Conservation (phyloP, 768 basidiomycete species). For the Jaapia argillacea region DNA sequence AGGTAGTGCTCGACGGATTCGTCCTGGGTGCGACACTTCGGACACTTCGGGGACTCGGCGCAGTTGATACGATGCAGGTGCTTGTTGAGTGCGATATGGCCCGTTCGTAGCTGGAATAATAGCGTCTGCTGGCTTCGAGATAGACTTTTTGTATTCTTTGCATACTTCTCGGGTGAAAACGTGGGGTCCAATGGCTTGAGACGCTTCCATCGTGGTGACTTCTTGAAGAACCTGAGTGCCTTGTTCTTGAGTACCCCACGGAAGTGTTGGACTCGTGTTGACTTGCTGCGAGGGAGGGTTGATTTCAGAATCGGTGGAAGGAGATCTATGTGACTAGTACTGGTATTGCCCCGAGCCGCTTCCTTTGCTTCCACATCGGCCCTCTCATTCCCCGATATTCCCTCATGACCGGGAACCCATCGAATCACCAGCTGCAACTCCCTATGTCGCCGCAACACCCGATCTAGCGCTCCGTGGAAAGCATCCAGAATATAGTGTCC, state of each 20-base stretch:
- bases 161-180: too few species aligned
- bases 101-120: constrained; percentile 11
- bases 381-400: constrained; percentile 13
- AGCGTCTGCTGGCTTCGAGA: constrained; percentile 6
- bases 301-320: neutral
- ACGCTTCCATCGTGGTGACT: too few species aligned
- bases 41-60: constrained; percentile 11
- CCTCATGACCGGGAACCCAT: constrained; percentile 15
- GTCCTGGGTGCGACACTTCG: constrained; percentile 6
- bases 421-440: constrained; percentile 5
- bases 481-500: neutral
- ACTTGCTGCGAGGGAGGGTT: constrained; percentile 5
- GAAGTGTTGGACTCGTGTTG: constrained; percentile 3
- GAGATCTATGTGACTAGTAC: neutral
- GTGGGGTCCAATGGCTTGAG: constrained; percentile 1
- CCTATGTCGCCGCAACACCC: neutral
- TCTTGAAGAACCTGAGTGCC: neutral
- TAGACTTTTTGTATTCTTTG: constrained; percentile 3
- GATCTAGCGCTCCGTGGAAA: neutral
- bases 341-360: constrained; percentile 6
- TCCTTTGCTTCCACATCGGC: constrained; percentile 14
- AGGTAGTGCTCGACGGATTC: constrained; percentile 11
- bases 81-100: constrained; percentile 11
- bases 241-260: neutral
- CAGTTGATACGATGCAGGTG: constrained; percentile 13